phyloP scores from a whole-genome alignment of 2,329 filamentous ascomycete species.

The Fusarium lyarnte region DNA sequence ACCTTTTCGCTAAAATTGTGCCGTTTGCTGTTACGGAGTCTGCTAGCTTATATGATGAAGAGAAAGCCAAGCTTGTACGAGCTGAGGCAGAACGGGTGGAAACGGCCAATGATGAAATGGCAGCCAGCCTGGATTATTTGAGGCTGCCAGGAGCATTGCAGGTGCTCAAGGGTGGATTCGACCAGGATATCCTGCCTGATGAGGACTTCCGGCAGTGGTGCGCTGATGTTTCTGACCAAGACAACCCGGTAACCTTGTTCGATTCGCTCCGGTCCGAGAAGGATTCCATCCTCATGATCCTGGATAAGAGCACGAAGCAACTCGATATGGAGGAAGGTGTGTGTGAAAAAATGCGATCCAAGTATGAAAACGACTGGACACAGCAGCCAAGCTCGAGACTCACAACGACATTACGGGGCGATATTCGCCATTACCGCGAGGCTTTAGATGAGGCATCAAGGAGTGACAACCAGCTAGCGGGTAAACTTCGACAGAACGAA shows the following conservation, averaged over 20 bases:
- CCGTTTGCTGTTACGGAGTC: slow-evolving; percentile 96
- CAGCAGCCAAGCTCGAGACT: slow-evolving; percentile 93
- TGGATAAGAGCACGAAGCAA: slow-evolving; percentile 87
- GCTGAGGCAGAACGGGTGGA: slow-evolving; percentile 95
- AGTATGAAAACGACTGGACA: slow-evolving; percentile 95
- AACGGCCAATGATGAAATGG: slow-evolving; percentile 94
- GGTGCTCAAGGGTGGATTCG: slow-evolving; percentile 90
- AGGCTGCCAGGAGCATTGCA: slow-evolving; percentile 89
- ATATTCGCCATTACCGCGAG: slow-evolving; percentile 87
- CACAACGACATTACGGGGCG: slow-evolving; percentile 85
- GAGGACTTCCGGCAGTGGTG: slow-evolving; percentile 96
- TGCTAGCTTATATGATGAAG: slow-evolving; percentile 96
- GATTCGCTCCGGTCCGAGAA: slow-evolving; percentile 83
- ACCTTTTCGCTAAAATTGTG: slow-evolving; percentile 96
- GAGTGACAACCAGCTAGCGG: slow-evolving; percentile 85
- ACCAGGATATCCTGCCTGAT: slow-evolving; percentile 87
- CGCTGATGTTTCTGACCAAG: slow-evolving; percentile 87
- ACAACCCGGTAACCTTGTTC: slow-evolving; percentile 80
- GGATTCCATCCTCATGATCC: slow-evolving; percentile 72
- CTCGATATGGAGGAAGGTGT: slow-evolving; percentile 97
- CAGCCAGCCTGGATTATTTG: slow-evolving; percentile 91
- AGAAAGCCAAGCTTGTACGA: slow-evolving; percentile 94
- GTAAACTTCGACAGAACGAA: slow-evolving; percentile 86
- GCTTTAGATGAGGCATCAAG: slow-evolving; percentile 88
- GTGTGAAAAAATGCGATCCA: slow-evolving; percentile 98